These are phyloP conservation scores for Ascochyta fabae DNA, from an alignment of 2,329 filamentous ascomycete genomes.

Conservation along the genomic window DNA sequence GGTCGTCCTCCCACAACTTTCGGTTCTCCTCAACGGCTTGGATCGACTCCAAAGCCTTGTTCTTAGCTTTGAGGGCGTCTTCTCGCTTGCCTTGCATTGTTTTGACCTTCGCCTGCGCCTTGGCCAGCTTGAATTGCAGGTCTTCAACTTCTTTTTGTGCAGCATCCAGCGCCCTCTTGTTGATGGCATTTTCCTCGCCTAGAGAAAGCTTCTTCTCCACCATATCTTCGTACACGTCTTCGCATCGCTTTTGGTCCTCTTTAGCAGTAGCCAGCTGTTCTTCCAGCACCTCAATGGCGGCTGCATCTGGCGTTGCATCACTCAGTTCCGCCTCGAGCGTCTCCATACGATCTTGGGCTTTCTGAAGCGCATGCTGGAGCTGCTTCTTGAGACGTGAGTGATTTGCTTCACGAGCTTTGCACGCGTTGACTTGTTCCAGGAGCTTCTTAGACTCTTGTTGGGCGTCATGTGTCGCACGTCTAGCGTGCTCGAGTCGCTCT, in stretches of 20 bases:
- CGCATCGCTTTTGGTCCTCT: slow-evolving; percentile 47
- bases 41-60: slow-evolving; percentile 48
- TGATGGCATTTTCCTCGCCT: slow-evolving; percentile 41
- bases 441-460: slow-evolving; percentile 42
- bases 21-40: slow-evolving; percentile 41
- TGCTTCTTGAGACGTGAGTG: slow-evolving; percentile 56
- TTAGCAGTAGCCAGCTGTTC: slow-evolving; percentile 63
- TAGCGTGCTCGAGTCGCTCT: slow-evolving; percentile 59
- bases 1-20: slow-evolving; percentile 32
- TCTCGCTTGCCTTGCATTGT: slow-evolving; percentile 41
- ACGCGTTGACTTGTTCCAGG: slow-evolving; percentile 53
- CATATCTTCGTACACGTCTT: slow-evolving; percentile 58
- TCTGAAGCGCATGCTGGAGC: slow-evolving; percentile 64
- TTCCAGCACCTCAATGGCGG: slow-evolving; percentile 52
- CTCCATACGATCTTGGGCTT: slow-evolving; percentile 66
- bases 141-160: slow-evolving; percentile 35
- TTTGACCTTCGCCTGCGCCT: slow-evolving; percentile 39
- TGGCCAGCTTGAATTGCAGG: slow-evolving; percentile 29
- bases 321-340: slow-evolving; percentile 71
- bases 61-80: slow-evolving; percentile 51
- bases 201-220: slow-evolving; percentile 53
- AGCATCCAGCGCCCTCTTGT: slow-evolving; percentile 43
- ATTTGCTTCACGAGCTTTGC: slow-evolving; percentile 57
- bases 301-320: slow-evolving; percentile 67
- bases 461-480: slow-evolving; percentile 43